Base-by-base conservation (phyloP, 176 grass and related monocot genomes). In the Ensete glaucum region DNA sequence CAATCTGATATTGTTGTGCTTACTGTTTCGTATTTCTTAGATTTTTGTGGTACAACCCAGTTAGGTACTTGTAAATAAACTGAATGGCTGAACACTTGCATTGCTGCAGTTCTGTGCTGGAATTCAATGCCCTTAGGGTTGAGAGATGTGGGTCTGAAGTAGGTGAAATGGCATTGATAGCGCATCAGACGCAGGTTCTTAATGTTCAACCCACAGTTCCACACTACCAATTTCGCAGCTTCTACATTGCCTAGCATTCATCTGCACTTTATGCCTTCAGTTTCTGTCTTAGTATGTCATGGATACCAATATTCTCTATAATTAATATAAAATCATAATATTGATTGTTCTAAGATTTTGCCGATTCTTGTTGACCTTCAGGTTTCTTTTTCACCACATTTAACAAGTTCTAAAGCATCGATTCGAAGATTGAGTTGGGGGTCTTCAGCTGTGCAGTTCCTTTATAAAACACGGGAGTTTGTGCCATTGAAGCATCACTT, bases 111-210 rank as follows among this genome's bases (percentile, higher is more conserved):
- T 72, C 69, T 67, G 15, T 67, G 21, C 25, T 19, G 24, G 16
- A 53, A 54, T 50, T 3, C 2, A 20, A 53, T 52, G 49, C n/a
- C 10, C 51, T 2, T 52, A 10, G n/a, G 15, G 1, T 53, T 53
- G 20, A 24, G 49, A 53, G 15, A 72, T 72, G 50, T 22, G 69
- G 51, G n/a, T 72, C 9, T 53, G 48, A 72, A 72, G n/a, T 53
- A 72, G 50, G 13, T 72, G 17, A 17, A 53, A 72, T 72, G 69
- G 69, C 69, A 53, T 72, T 53, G 13, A 53, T 72, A 54, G 21
- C 51, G 1, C 50, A 72, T 72, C 69, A 72, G 50, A 53, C 51
- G 9, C 69, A 72, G 69, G 69, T 72, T 11, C n/a, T 53, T 34
- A 34, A 68, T 23, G 69, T 52, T 53, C 20, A 72, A 22, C 50